Conservation (phyloP, 768 basidiomycete species). For the Podaxis carcinomalis region DNA sequence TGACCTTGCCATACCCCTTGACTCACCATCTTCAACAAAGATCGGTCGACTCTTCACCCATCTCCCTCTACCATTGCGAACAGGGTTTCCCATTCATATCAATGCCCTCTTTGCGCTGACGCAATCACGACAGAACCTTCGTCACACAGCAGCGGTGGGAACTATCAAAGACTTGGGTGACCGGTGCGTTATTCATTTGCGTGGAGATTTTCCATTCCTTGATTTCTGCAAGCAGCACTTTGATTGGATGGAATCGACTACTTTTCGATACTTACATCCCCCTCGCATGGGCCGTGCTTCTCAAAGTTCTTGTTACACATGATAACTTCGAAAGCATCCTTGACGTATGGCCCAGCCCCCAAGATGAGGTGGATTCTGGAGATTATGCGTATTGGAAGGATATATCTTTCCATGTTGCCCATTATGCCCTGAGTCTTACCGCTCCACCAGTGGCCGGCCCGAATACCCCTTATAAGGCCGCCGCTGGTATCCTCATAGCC, state of each 20-base stretch:
- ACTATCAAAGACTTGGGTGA: constrained; percentile 33
- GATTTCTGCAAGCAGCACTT: constrained; percentile 25
- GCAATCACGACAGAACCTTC: constrained; percentile 38
- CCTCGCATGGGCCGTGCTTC: constrained; percentile 32
- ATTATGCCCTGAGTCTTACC: constrained; percentile 17
- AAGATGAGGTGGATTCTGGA: constrained; percentile 27
- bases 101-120: constrained; percentile 46
- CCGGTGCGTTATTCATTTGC: constrained; percentile 27
- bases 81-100: constrained; percentile 40
- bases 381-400: constrained; percentile 36
- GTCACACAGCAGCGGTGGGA: constrained; percentile 36
- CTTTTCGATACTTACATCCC: constrained; percentile 43
- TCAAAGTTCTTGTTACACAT: constrained; percentile 24
- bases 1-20: constrained; percentile 30
- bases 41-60: constrained; percentile 44
- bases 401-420: constrained; percentile 26
- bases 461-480: not conserved
- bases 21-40: constrained; percentile 7
- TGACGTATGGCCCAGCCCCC: constrained; percentile 34
- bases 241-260: constrained; percentile 44
- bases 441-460: constrained; percentile 31
- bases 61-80: constrained; percentile 42
- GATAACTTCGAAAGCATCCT: constrained; percentile 26
- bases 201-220: not conserved
- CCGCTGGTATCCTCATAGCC: constrained; percentile 22